Conservation (phyloP, 169 alveolate species). For the Plasmodium inui region DNA sequence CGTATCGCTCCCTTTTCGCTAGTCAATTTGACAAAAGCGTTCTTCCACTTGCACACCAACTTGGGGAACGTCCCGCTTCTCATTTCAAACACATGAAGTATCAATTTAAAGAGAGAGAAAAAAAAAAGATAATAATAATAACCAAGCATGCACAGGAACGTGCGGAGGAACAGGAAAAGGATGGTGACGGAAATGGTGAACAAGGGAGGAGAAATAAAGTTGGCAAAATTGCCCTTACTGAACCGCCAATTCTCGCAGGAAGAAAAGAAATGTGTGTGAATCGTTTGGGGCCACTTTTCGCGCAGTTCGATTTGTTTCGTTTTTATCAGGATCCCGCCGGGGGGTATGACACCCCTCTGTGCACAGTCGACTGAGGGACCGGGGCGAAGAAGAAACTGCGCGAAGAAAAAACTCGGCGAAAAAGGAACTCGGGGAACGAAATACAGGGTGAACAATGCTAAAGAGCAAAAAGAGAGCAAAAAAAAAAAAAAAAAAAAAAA, state of each 20-base stretch:
- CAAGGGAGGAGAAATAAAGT: not conserved
- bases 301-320: not conserved
- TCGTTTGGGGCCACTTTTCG: not conserved
- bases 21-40: not conserved
- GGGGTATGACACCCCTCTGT: not conserved
- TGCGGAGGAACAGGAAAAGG: not conserved
- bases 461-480: not conserved
- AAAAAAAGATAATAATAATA: too few species aligned
- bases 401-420: too few species aligned
- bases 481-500: not conserved
- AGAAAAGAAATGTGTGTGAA: not conserved
- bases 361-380: not conserved
- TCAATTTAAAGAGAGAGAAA: not conserved
- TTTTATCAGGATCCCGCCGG: not conserved
- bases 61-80: not conserved
- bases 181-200: not conserved
- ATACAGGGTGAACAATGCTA: not conserved
- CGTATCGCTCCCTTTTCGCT: not conserved
- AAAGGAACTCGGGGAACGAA: too few species aligned
- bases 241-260: not conserved
- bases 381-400: not conserved
- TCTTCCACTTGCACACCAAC: not conserved
- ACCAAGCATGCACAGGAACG: not conserved
- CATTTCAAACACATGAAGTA: not conserved
- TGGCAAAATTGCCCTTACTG: not conserved